Conservation (phyloP, 1,139 yeast genomes). For the Blastobotrys elegans region DNA sequence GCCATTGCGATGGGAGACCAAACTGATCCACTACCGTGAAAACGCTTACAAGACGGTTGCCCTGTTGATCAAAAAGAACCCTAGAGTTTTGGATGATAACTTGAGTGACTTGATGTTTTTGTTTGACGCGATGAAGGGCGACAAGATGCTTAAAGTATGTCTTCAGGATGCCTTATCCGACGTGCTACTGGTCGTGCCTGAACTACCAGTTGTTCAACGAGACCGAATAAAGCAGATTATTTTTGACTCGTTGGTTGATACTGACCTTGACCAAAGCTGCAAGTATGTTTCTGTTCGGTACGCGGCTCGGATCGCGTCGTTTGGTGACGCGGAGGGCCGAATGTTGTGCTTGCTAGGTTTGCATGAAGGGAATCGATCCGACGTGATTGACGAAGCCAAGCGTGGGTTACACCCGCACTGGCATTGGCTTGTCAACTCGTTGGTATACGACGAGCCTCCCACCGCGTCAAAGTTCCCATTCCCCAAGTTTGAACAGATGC, state of each 20-base stretch:
- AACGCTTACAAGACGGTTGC: constrained; percentile 77
- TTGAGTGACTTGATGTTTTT: constrained; percentile 37
- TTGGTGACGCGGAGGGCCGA: constrained; percentile 65
- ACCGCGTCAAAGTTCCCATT: constrained; percentile 1
- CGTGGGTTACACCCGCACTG: constrained; percentile 80
- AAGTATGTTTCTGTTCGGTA: constrained; percentile 64
- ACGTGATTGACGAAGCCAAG: constrained; percentile 73
- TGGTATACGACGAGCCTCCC: constrained; percentile 10
- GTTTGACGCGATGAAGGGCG: constrained; percentile 67
- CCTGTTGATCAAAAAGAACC: constrained; percentile 49
- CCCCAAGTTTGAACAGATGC: constrained; percentile 24
- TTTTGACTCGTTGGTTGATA: constrained; percentile 36
- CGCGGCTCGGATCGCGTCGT: constrained; percentile 60
- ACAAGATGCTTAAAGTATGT: constrained; percentile 56
- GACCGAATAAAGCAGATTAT: constrained; percentile 43
- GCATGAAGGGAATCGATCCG: constrained; percentile 52
- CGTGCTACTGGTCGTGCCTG: constrained; percentile 47
- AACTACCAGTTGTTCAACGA: constrained; percentile 40
- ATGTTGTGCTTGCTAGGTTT: constrained; percentile 64
- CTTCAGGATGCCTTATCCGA: constrained; percentile 71
- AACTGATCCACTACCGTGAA: constrained; percentile 38
- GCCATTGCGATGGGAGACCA: background rate
- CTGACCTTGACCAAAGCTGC: constrained; percentile 36
- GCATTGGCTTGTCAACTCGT: constrained; percentile 39
- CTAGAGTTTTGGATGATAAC: constrained; percentile 37